These are phyloP conservation scores for Pseudohyphozyma bogoriensis DNA, from an alignment of 768 basidiomycete species.

Conservation along the genomic window DNA sequence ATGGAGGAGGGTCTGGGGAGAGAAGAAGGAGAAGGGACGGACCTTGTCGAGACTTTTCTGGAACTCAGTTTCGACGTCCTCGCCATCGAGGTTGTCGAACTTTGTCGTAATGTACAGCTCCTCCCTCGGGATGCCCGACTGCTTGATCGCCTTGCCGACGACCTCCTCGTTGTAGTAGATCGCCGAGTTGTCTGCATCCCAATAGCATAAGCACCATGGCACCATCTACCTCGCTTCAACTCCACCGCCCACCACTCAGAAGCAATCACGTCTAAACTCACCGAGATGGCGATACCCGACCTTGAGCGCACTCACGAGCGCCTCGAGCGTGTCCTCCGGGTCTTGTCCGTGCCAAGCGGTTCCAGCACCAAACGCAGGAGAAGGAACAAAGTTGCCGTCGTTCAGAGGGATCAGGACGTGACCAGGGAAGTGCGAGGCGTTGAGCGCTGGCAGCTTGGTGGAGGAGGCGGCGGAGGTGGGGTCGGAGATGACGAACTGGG, in stretches of 20 bases:
- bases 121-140: not conserved
- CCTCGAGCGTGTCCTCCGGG: not conserved
- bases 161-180: not conserved
- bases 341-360: not conserved
- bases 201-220: not conserved
- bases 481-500: too few relatives aligned
- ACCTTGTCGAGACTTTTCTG: constrained; percentile 1
- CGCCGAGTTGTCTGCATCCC: not conserved
- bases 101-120: constrained; percentile 4
- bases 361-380: not conserved
- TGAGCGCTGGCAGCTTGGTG: not conserved
- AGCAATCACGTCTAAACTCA: not conserved
- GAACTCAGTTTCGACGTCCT: not conserved
- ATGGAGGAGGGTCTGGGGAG: not conserved
- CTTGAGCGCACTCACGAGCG: not conserved
- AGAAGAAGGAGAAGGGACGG: not conserved
- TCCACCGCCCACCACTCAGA: too few relatives aligned
- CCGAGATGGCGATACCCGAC: not conserved
- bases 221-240: not conserved
- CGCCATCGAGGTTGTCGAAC: not conserved
- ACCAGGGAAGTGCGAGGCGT: not conserved
- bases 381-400: not conserved
- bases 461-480: too few relatives aligned
- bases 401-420: not conserved
- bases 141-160: constrained; percentile 1